Evolutionary conservation across 2,329 filamentous ascomycete genomes (phyloP).

Genomic region (Diplodia intermedia): DNA sequence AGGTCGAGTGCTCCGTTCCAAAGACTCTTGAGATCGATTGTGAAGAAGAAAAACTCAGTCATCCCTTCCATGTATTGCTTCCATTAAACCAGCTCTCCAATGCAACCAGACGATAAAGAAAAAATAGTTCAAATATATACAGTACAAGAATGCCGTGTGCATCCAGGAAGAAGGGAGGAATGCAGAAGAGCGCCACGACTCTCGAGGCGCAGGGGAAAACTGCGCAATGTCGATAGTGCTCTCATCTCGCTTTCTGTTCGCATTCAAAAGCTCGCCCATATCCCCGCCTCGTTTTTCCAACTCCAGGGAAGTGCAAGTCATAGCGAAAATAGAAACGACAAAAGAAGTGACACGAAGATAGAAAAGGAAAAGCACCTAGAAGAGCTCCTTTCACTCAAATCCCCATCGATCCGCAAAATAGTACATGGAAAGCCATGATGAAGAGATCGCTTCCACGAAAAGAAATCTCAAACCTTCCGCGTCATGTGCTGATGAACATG

Average conservation of each 20-base stretch:
- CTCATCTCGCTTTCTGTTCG: neutral
- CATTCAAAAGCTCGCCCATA: neutral
- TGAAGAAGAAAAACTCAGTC: no score
- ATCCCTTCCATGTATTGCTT: neutral
- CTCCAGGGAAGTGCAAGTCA: conserved; percentile 26
- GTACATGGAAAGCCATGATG: neutral
- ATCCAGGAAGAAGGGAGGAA: neutral
- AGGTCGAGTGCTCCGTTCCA: no score
- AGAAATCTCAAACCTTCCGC: neutral
- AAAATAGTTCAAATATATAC: neutral
- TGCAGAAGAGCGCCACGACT: neutral
- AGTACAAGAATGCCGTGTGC: neutral
- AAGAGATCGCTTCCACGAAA: neutral
- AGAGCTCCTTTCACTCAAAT: neutral
- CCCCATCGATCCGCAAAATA: neutral
- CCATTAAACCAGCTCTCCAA: neutral
- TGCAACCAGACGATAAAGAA: neutral
- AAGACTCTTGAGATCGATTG: no score
- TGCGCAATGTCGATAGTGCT: neutral
- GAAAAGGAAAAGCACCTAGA: neutral
- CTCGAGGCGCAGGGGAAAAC: neutral
- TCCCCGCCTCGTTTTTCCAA: conserved; percentile 10
- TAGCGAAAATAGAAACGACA: neutral
- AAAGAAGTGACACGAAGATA: neutral
- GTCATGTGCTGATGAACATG: neutral